phyloP scores from a whole-genome alignment of 2,329 filamentous ascomycete species.

The Penicillium expansum region DNA sequence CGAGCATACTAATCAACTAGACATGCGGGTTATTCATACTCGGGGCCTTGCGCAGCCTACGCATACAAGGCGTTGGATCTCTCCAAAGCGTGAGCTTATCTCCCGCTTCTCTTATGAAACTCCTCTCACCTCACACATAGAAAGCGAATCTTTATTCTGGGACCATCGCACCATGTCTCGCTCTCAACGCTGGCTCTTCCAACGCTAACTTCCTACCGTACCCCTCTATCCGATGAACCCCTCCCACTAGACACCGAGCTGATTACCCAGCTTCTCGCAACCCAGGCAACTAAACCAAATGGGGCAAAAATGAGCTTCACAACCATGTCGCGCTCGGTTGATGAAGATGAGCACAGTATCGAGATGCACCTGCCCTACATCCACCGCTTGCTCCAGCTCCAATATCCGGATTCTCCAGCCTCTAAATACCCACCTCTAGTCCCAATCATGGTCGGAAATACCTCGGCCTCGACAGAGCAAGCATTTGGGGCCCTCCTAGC shows the following conservation, averaged over 20 bases:
- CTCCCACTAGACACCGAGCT: conserved; percentile 46
- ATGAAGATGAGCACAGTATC: conserved; percentile 84
- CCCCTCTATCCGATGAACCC: conserved; percentile 44
- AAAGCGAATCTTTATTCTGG: conserved; percentile 87
- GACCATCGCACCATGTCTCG: conserved; percentile 86
- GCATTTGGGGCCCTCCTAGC: conserved; percentile 68
- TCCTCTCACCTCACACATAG: conserved; percentile 37
- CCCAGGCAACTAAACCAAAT: conserved; percentile 29
- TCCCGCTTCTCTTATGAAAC: not conserved
- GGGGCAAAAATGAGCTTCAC: conserved; percentile 39
- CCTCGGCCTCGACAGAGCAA: conserved; percentile 63
- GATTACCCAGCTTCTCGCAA: conserved; percentile 38
- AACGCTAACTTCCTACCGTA: conserved; percentile 56
- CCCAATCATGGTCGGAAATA: conserved; percentile 81
- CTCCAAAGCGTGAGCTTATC: conserved; percentile 59
- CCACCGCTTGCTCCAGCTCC: conserved; percentile 68
- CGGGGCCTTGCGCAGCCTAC: conserved; percentile 87
- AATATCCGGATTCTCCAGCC: conserved; percentile 47
- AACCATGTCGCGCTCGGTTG: conserved; percentile 62
- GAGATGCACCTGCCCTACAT: conserved; percentile 97
- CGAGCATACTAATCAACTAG: conserved; percentile 48
- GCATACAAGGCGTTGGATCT: conserved; percentile 89
- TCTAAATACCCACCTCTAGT: conserved; percentile 69
- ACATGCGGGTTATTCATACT: conserved; percentile 91
- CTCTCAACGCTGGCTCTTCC: conserved; percentile 75